A percentile compares a stretch with the other conserved stretches of the same genome.
Conservation (phyloP, 805 yeast species). For the Candida ascalaphidarum region DNA sequence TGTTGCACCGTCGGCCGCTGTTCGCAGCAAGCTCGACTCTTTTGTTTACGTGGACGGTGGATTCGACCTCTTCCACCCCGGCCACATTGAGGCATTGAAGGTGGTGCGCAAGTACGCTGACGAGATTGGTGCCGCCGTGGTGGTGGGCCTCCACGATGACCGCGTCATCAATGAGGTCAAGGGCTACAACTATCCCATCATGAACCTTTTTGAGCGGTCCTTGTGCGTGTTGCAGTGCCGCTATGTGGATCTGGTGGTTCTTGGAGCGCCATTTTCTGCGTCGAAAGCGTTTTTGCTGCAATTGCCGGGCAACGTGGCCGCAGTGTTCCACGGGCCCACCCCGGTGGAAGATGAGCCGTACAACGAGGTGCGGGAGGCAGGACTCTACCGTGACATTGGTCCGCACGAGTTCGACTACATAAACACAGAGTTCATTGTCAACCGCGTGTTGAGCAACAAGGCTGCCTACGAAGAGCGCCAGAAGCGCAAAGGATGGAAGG, state of each 20-base stretch:
- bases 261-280: slow-evolving; percentile 60
- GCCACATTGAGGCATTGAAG: slow-evolving; percentile 72
- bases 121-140: slow-evolving; percentile 34
- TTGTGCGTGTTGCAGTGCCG: slow-evolving; percentile 83
- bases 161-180: slow-evolving; percentile 42
- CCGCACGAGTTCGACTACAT: slow-evolving; percentile 56
- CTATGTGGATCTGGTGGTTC: slow-evolving; percentile 70
- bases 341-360: slow-evolving; percentile 23
- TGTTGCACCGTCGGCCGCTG: slow-evolving; percentile 22
- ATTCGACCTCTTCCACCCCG: slow-evolving; percentile 89
- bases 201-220: slow-evolving; percentile 81
- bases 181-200: slow-evolving; percentile 68
- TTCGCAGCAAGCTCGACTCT: slow-evolving; percentile 9
- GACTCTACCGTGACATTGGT: slow-evolving; percentile 34
- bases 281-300: slow-evolving; percentile 26
- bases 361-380: slow-evolving; percentile 18
- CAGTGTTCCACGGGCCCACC: slow-evolving; percentile 56
- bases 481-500: slow-evolving; percentile 75
- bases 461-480: slow-evolving; percentile 81
- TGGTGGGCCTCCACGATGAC: slow-evolving; percentile 67
- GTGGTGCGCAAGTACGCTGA: slow-evolving; percentile 33
- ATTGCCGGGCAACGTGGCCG: slow-evolving; percentile 29
- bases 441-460: slow-evolving; percentile 62
- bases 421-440: slow-evolving; percentile 62
- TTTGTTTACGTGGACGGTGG: slow-evolving; percentile 67